Conservation (phyloP, 2,329 filamentous ascomycete genomes). For the Exophiala lecanii-corni region DNA sequence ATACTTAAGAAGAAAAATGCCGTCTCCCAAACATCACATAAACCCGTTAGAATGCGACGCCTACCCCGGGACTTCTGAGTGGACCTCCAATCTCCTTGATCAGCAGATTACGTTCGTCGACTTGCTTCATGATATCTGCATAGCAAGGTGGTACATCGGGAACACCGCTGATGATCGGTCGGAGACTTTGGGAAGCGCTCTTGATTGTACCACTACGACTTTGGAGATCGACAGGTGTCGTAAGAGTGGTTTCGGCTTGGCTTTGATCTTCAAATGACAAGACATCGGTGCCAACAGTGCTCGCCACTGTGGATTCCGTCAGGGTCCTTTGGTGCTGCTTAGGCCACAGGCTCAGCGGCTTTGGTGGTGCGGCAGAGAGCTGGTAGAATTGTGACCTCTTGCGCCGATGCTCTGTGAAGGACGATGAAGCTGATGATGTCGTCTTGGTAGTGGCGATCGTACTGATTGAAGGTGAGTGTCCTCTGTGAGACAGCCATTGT, state of each 20-base stretch:
- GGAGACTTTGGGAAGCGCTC: constrained; percentile 14
- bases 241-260: constrained; percentile 19
- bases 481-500: constrained; percentile 22
- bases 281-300: constrained; percentile 21
- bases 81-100: constrained; percentile 23
- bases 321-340: constrained; percentile 21
- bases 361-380: constrained; percentile 18
- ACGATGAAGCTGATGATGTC: constrained; percentile 20
- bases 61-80: constrained; percentile 22
- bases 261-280: constrained; percentile 21
- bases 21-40: too few species aligned
- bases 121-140: constrained; percentile 13
- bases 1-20: too few species aligned
- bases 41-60: constrained; percentile 24
- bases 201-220: constrained; percentile 19
- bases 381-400: constrained; percentile 26
- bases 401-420: constrained; percentile 25
- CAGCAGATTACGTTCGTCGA: constrained; percentile 5
- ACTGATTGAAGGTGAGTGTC: constrained; percentile 22
- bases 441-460: constrained; percentile 19
- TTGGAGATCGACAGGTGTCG: constrained; percentile 18
- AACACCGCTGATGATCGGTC: constrained; percentile 19
- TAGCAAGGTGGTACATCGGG: constrained; percentile 16
- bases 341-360: constrained; percentile 14
- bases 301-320: constrained; percentile 26